Evolutionary conservation across 192 early-diverging fungal genomes (phyloP).

Genomic region (Anaeromyces robustus): DNA sequence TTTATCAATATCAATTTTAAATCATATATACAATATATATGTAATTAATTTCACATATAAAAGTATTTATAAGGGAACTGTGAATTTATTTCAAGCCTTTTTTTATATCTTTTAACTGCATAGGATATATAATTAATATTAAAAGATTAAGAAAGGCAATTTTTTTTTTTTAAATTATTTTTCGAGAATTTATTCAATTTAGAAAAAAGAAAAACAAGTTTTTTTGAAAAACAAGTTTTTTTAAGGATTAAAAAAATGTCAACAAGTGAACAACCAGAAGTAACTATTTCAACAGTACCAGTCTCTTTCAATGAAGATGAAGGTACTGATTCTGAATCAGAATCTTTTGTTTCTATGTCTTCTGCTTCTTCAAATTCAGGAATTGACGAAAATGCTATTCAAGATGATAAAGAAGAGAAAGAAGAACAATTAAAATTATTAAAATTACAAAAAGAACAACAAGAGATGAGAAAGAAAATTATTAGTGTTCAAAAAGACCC

Average conservation of each 20-base stretch:
- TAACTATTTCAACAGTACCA: background rate
- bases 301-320: background rate
- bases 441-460: slow-evolving; percentile 12
- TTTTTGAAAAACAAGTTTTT: too few species aligned
- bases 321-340: background rate
- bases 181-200: too few species aligned
- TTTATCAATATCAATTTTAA: too few species aligned
- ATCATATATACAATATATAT: too few species aligned
- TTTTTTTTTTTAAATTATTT: too few species aligned
- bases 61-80: too few species aligned
- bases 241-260: background rate
- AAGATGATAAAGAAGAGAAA: background rate
- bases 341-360: background rate
- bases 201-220: too few species aligned
- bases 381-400: background rate
- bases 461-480: slow-evolving; percentile 44
- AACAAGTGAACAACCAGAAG: background rate
- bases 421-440: slow-evolving; percentile 12
- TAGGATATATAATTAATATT: too few species aligned
- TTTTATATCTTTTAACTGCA: too few species aligned
- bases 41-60: too few species aligned
- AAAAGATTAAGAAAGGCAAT: too few species aligned
- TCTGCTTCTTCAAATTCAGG: background rate
- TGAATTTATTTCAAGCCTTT: too few species aligned
- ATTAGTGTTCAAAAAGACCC: slow-evolving; percentile 41